Evolutionary conservation across 2,329 filamentous ascomycete genomes (phyloP), one percentile per base, ranked within the genome.

Genomic region (Neurospora crassa): DNA sequence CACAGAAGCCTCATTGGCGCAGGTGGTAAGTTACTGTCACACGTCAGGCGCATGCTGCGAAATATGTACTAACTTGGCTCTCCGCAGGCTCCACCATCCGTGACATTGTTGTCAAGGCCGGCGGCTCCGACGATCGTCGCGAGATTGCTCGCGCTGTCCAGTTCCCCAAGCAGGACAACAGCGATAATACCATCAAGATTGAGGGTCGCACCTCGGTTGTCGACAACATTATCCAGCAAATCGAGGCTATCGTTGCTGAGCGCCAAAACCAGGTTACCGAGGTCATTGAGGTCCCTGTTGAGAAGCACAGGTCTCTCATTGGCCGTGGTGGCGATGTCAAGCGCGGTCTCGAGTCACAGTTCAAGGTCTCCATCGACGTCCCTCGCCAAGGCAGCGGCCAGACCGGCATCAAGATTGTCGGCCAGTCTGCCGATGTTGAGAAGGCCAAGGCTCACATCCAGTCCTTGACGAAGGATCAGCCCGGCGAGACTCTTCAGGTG

Each of bases 291-390:
- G 90, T 99, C 43, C 92, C 94, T 18, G 90, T 91, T 14, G 92
- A 96, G 76, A 96, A 97, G 85, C 96, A 99, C 81, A 88, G 94
- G 70, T 87, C 92, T 10, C 86, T 99, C 34, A 98, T 99, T 78
- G 96, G 96, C 59, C 93, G 94, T 71, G 94, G 93, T 74, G 96
- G 96, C 74, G 94, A 97, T 75, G 90, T 89, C 68, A 92, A 96
- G 80, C 92, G 92, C 74, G 88, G 91, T 74, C 87, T 99, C 37
- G 96, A 99, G 84, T 87, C 90, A 45, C 89, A 94, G 79, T 96
- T 97, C 83, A 90, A 89, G 71, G 91, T 99, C 70, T 90, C 90
- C 8, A 89, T 99, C 74, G 95, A 98, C 78, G 92, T 99, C 72
- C 96, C 96, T 29, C 92, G 93, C 76, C 94, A 97, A 82, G 94